Evolutionary conservation across 2,329 filamentous ascomycete species (phyloP).

Genomic region (Trichoderma breve): DNA sequence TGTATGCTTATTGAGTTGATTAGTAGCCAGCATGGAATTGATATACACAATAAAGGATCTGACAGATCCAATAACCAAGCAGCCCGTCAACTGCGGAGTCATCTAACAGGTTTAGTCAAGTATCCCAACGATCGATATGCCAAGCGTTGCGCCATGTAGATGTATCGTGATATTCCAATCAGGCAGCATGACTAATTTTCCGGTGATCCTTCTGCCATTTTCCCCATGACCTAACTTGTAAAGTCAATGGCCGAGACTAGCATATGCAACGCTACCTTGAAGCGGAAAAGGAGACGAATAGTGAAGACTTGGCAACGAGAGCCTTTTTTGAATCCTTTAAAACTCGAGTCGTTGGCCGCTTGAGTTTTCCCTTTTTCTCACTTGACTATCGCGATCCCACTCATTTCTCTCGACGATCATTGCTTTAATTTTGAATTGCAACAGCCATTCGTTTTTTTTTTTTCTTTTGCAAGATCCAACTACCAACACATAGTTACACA

Average conservation of each 20-base stretch:
- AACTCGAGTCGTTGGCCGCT: neutral
- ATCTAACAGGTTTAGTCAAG: neutral
- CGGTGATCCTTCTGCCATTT: neutral
- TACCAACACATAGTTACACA: neutral
- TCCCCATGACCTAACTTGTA: neutral
- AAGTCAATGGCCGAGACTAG: constrained; percentile 16
- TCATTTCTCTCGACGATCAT: neutral
- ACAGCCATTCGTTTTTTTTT: neutral
- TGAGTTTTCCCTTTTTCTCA: neutral
- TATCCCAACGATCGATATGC: neutral
- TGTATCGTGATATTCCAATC: neutral
- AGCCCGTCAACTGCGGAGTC: neutral
- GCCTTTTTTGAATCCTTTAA: neutral
- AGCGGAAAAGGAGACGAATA: neutral
- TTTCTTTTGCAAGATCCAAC: neutral
- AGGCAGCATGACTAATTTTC: neutral
- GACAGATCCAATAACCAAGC: neutral
- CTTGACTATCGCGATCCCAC: neutral
- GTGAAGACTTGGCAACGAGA: neutral
- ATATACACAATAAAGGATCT: neutral
- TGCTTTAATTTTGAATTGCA: neutral
- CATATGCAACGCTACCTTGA: neutral
- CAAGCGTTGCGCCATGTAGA: neutral
- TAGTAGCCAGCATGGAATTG: neutral
- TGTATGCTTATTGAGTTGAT: neutral